Evolutionary conservation across 148 eudicot species (phyloP).

Genomic region (Spergularia marina): DNA sequence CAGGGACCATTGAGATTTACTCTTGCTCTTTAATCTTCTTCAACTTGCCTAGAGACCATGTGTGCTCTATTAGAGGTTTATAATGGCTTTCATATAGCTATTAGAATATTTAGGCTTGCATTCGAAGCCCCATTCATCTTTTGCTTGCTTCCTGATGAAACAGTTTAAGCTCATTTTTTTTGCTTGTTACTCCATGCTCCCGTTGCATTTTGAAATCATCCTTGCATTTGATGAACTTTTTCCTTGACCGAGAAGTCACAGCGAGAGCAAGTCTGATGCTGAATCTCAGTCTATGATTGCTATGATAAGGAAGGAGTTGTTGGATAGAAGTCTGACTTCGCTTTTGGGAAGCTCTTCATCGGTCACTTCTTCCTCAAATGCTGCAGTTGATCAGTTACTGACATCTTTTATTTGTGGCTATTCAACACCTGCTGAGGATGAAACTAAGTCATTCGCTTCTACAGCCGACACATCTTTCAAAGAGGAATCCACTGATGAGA

Average conservation of each 20-base stretch:
- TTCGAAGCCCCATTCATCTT: neutral
- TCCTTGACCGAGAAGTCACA: constrained; percentile 47
- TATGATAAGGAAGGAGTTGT: constrained; percentile 43
- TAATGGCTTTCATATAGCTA: neutral
- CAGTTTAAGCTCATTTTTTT: neutral
- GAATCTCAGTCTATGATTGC: constrained; percentile 44
- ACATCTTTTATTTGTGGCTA: constrained; percentile 36
- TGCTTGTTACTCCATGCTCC: neutral
- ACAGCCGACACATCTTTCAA: constrained; percentile 16
- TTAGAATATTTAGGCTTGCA: neutral
- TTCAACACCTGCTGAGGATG: constrained; percentile 21
- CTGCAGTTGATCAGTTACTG: constrained; percentile 34
- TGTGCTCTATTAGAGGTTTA: neutral
- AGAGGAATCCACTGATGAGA: constrained; percentile 29
- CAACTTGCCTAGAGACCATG: neutral
- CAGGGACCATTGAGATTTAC: constrained; percentile 4
- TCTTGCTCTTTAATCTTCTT: neutral
- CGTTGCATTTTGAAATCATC: neutral
- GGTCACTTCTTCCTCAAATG: constrained; percentile 31
- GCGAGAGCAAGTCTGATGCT: constrained; percentile 36
- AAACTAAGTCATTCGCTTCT: constrained; percentile 24
- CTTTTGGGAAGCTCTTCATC: constrained; percentile 38
- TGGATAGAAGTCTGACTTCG: constrained; percentile 37
- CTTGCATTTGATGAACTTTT: constrained; percentile 11
- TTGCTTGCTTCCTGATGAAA: neutral